A percentile compares a stretch with the other conserved stretches of the same genome.
Evolutionary conservation across 768 basidiomycete genomes (phyloP).

Genomic region (Nidularia pulvinata): DNA sequence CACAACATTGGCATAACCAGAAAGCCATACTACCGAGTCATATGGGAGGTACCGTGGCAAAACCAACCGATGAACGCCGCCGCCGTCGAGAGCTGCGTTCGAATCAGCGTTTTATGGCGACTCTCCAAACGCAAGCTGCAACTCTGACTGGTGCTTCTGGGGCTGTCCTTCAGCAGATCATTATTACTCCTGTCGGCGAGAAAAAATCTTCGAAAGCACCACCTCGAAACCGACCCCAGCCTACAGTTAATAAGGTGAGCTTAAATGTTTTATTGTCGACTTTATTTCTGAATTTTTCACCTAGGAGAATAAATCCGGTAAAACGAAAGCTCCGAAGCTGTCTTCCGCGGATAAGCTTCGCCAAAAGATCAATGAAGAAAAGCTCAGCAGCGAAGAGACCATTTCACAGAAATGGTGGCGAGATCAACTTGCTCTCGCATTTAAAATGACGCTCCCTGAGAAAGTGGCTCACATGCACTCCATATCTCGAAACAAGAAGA

Average conservation of each 20-base stretch:
- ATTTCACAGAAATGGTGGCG: conserved; percentile 52
- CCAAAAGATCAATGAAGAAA: conserved; percentile 31
- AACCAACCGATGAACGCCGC: conserved; percentile 27
- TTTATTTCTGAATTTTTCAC: too few species aligned
- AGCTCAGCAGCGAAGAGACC: conserved; percentile 38
- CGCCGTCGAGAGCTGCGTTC: conserved; percentile 31
- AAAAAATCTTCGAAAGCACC: neutral
- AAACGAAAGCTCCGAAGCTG: conserved; percentile 10
- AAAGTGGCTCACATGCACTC: conserved; percentile 29
- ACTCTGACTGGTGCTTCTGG: conserved; percentile 68
- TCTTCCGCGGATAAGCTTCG: conserved; percentile 26
- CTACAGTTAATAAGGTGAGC: too few species aligned
- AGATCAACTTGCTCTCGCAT: conserved; percentile 38
- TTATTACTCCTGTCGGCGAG: conserved; percentile 41
- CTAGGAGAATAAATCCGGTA: conserved; percentile 11
- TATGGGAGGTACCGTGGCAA: conserved; percentile 42
- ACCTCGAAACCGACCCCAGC: too few species aligned
- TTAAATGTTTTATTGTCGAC: too few species aligned
- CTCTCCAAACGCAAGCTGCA: conserved; percentile 55
- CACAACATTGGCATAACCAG: conserved; percentile 60
- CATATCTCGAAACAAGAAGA: conserved; percentile 44
- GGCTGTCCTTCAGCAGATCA: conserved; percentile 44
- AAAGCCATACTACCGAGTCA: conserved; percentile 51
- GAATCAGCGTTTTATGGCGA: conserved; percentile 60
- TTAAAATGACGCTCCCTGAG: conserved; percentile 24